phyloP scores from a whole-genome alignment of 2,329 filamentous ascomycete species.

The Aschersonia sp. region DNA sequence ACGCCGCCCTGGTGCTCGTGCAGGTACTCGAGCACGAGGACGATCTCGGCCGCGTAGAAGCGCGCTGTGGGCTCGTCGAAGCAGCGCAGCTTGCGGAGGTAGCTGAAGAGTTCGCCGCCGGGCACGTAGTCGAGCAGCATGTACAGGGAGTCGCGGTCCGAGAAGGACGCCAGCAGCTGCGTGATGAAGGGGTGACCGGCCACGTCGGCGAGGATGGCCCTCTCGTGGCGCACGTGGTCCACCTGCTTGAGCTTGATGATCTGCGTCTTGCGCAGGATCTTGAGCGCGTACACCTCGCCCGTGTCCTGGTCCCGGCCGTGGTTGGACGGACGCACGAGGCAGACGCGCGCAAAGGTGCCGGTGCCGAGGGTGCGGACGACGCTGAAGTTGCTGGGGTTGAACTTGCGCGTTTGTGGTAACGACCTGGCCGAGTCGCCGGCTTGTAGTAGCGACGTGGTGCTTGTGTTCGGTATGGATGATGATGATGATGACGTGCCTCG shows the following conservation, averaged over 20 bases:
- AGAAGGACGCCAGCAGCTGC: conserved; percentile 62
- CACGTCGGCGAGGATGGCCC: conserved; percentile 62
- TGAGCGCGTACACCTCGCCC: conserved; percentile 55
- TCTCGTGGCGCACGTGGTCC: conserved; percentile 75
- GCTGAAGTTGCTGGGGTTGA: conserved; percentile 44
- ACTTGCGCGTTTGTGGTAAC: conserved; percentile 13
- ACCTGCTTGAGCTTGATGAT: conserved; percentile 77
- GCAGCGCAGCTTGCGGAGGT: conserved; percentile 60
- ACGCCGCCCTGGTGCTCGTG: conserved; percentile 66
- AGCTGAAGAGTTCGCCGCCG: conserved; percentile 74
- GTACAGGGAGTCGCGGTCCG: conserved; percentile 65
- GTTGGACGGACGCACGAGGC: conserved; percentile 54
- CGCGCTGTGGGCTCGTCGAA: conserved; percentile 68
- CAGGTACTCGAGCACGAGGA: conserved; percentile 66
- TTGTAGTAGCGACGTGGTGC: neutral
- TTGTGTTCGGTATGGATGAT: neutral
- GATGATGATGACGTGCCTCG: neutral
- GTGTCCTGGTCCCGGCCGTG: conserved; percentile 18
- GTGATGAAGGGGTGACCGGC: conserved; percentile 77
- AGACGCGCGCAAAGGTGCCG: conserved; percentile 74
- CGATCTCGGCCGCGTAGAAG: conserved; percentile 76
- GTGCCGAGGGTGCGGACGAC: conserved; percentile 65
- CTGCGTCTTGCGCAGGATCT: conserved; percentile 60
- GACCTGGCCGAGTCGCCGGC: conserved; percentile 4
- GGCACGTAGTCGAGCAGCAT: conserved; percentile 76